Evolutionary conservation across 176 grass and related monocot genomes (phyloP).

Genomic region (Lolium perenne): DNA sequence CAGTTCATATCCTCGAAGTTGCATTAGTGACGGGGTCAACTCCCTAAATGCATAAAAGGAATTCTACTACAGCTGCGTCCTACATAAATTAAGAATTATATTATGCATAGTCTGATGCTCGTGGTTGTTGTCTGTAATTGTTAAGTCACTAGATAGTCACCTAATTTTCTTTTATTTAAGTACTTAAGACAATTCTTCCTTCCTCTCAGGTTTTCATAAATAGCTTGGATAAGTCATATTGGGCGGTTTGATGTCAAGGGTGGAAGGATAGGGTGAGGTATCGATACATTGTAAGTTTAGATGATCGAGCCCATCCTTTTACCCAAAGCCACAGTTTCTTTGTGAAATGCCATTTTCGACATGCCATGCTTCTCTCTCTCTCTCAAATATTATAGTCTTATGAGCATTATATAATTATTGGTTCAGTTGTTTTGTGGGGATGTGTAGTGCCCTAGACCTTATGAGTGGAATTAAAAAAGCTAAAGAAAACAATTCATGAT

Average conservation of each 20-base stretch:
- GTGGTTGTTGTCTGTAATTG: slow-evolving; percentile 8
- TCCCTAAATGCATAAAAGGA: neutral
- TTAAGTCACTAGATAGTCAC: neutral
- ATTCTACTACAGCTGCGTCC: neutral
- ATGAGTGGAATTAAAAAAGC: slow-evolving; percentile 14
- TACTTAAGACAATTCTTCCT: slow-evolving; percentile 32
- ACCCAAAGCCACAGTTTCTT: slow-evolving; percentile 28
- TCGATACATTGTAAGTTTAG: slow-evolving; percentile 44
- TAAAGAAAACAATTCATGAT: neutral
- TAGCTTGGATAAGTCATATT: slow-evolving; percentile 49
- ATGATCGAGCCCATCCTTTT: slow-evolving; percentile 24
- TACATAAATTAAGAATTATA: neutral
- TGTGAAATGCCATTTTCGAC: slow-evolving; percentile 5
- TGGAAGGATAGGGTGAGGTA: slow-evolving; percentile 39
- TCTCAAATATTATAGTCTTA: slow-evolving; percentile 32
- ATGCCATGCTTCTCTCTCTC: slow-evolving; percentile 27
- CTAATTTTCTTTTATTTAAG: neutral
- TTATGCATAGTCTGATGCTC: neutral
- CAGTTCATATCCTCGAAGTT: neutral
- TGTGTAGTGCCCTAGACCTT: slow-evolving; percentile 9
- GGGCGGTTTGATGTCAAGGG: slow-evolving; percentile 27
- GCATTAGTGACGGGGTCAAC: neutral
- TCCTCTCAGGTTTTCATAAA: slow-evolving; percentile 34
- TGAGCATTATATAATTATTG: slow-evolving; percentile 28
- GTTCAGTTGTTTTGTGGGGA: neutral